Base-by-base conservation (phyloP, 2,329 filamentous ascomycete species). In the Colletotrichum limetticola region DNA sequence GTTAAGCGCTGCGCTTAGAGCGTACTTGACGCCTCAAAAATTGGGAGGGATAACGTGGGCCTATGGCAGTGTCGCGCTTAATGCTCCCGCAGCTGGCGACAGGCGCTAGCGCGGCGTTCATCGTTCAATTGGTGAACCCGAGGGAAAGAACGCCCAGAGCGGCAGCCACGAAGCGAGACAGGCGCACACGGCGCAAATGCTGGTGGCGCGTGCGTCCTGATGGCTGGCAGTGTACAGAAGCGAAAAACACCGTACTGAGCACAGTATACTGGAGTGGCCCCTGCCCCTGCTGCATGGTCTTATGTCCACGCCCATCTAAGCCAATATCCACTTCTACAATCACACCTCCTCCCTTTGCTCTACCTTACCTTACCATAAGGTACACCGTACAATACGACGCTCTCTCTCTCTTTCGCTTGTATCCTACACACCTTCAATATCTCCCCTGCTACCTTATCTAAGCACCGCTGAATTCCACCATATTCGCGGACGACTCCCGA, bases 1-100 rank as follows among this genome's bases (percentile, higher is more conserved):
- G 8, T 60, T 73, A 74, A 74, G 73, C 73, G 73, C 73, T 58
- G 73, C 71, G 71, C 71, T 74, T 74, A 74, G 58, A 32, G 70
- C 24, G 19, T 58, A 49, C 66, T 62, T 46, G 24, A 66, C 28
- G 55, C 59, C 60, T 72, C 60, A 42, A 55, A 49, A 71, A 11
- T 61, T 28, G 64, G 55, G 55, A 61, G 49, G 37, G 61, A 46
- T 28, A 19, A 24, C 28, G 26, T 56, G 53, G 46, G 62, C 73
- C 73, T 71, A 74, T 74, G 26, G 53, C 61, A 67, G 46, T 5
- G 42, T 19, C 73, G 73, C 73, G 73, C 59, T 74, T 74, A 70
- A n/a, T 62, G n/a, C 30, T 35, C 24, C 22, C n/a, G 61, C 52
- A 71, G 49, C 30, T 46, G 52, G 62, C 70, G 61, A 59, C 22